Base-by-base conservation (phyloP, 2,329 filamentous ascomycete genomes). In the Penicillium capsulatum region DNA sequence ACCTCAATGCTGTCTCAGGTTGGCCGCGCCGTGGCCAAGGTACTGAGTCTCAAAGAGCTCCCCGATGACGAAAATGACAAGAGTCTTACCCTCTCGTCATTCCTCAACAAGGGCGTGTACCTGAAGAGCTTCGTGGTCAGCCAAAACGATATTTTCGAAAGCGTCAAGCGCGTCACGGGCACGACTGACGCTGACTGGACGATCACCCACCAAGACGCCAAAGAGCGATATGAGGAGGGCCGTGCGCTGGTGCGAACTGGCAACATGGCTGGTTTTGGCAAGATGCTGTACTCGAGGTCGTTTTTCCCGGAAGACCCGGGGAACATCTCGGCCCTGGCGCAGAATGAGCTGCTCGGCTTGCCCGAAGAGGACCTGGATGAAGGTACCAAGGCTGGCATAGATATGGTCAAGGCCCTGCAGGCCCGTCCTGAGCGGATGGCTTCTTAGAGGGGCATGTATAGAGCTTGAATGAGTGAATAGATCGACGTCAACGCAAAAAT, bases 61-160 rank as follows among this genome's bases (percentile, higher is more conserved):
- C 71, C 74, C 0, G 62, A 69, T 1, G 63, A 59, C 17, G 51
- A 55, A 27, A 56, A 56, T 1, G 66, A 70, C 24, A 53, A 48
- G 5, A 58, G 62, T 6, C 51, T 58, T 2, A 66, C 67, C 7
- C 40, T 80, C 7, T 66, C 48, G 6, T 47, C 58, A 22, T 79
- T 67, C 50, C 60, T 64, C 2, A 77, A 81, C 58, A 68, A 70
- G 34, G 47, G 53, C 0, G 54, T 82, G 2, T 77, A 71, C 49
- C 49, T 81, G 8, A 69, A 67, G 6, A 80, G 75, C 44, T 85
- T 83, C 63, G 58, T 65, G 8, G 50, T 80, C 44, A 77, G 63
- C 42, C 83, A 86, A 59, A 69, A 71, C 8, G 81, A 86, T 7
- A 84, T 86, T 67, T 70, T 86, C 38, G 73, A 75, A 27, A 74